phyloP scores from a whole-genome alignment of 192 early-diverging fungal species.

The Podila horticola region DNA sequence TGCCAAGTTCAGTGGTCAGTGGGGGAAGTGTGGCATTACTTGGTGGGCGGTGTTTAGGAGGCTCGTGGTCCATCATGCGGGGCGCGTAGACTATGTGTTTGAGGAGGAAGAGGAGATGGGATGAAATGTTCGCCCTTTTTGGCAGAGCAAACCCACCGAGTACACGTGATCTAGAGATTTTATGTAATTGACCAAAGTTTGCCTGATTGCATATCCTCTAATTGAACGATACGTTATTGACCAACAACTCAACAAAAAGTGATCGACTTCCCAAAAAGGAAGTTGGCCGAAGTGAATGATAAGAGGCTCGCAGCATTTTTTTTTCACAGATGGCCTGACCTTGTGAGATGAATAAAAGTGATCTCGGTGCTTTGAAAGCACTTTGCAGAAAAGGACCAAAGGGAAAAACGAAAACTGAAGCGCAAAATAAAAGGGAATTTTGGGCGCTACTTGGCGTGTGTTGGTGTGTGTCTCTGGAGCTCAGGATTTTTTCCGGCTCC shows the following conservation, averaged over 20 bases:
- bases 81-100: background rate
- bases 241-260: background rate
- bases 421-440: no score
- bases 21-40: slow-evolving; percentile 14
- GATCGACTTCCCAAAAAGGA: slow-evolving; percentile 1
- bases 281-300: background rate
- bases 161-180: background rate
- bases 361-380: background rate
- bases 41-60: slow-evolving; percentile 45
- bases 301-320: background rate
- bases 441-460: no score
- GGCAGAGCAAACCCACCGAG: background rate
- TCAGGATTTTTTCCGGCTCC: no score
- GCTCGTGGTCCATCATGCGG: slow-evolving; percentile 40
- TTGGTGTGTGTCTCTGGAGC: no score
- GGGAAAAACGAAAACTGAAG: no score
- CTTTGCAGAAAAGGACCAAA: background rate
- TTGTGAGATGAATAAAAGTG: background rate
- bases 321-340: background rate
- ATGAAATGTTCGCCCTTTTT: background rate
- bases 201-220: background rate
- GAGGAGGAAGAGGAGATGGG: background rate
- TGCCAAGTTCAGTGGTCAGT: background rate
- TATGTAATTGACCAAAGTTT: background rate
- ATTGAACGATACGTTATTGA: background rate